Evolutionary conservation across 257 asterid genomes (phyloP).

Genomic region (Petunia axillaris): DNA sequence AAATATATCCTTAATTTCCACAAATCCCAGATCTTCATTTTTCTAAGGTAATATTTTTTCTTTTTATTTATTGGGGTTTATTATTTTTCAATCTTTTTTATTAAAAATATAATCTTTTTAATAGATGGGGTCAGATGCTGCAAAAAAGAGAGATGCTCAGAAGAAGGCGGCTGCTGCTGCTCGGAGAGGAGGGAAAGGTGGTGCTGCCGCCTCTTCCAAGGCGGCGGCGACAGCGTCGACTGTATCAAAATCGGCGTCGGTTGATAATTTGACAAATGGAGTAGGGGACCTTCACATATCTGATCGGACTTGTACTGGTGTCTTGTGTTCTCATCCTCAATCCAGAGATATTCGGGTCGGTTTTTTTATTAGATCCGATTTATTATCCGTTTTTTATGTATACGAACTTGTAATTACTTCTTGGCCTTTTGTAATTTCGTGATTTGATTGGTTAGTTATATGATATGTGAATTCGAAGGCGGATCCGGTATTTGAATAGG

Average conservation of each 20-base stretch:
- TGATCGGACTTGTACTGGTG: constrained; percentile 97
- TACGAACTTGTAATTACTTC: background rate
- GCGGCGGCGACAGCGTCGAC: constrained; percentile 53
- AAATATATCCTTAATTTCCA: too few species aligned
- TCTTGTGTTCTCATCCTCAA: constrained; percentile 90
- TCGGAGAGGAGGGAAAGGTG: constrained; percentile 46
- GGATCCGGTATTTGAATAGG: too few species aligned
- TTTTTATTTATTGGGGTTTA: background rate
- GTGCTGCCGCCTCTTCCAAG: constrained; percentile 50
- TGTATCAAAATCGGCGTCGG: constrained; percentile 48
- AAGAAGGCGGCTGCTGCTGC: constrained; percentile 97
- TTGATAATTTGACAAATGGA: constrained; percentile 55
- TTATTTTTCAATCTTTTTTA: background rate
- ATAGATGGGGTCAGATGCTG: constrained; percentile 98
- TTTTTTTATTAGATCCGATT: background rate
- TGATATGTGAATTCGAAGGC: too few species aligned
- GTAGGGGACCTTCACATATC: constrained; percentile 67
- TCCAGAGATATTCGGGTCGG: constrained; percentile 92
- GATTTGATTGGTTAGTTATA: background rate
- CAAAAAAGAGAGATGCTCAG: constrained; percentile 96
- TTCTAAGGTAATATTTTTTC: background rate
- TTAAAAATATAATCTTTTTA: background rate
- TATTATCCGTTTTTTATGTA: background rate
- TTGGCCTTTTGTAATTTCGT: too few species aligned
- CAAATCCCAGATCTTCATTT: too few species aligned